These are phyloP conservation scores for Solanum neorickii DNA, from an alignment of 257 asterid species.

Conservation along the genomic window DNA sequence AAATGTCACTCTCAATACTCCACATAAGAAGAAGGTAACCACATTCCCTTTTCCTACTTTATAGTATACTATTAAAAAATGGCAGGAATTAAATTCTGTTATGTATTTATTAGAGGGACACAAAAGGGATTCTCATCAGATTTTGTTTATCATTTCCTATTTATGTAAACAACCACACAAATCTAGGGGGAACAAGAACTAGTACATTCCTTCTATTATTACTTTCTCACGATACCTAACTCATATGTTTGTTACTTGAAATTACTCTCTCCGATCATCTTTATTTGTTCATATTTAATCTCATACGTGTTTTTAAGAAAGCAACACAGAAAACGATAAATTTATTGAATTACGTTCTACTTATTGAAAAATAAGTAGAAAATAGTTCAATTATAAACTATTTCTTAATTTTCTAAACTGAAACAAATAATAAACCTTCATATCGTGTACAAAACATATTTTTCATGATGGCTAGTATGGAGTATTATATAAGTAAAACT, in stretches of 20 bases:
- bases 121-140: not conserved
- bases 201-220: not conserved
- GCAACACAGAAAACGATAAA: not conserved
- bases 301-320: fast-evolving
- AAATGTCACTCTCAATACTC: not conserved
- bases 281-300: not conserved
- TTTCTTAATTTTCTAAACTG: too few relatives aligned
- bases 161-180: not conserved
- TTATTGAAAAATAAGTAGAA: not conserved
- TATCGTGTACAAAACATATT: too few relatives aligned
- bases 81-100: not conserved
- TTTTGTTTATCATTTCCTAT: not conserved
- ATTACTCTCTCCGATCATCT: fast-evolving
- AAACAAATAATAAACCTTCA: too few relatives aligned
- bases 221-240: not conserved
- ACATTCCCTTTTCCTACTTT: not conserved
- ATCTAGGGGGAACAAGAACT: not conserved
- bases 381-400: not conserved
- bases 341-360: not conserved
- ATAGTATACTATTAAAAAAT: not conserved
- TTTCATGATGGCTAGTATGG: too few relatives aligned
- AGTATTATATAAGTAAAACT: not conserved
- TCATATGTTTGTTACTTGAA: not conserved
- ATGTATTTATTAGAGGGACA: not conserved
- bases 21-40: not conserved